Conservation (phyloP, 192 early-diverging fungal species). For the Entrophospora sp. region DNA sequence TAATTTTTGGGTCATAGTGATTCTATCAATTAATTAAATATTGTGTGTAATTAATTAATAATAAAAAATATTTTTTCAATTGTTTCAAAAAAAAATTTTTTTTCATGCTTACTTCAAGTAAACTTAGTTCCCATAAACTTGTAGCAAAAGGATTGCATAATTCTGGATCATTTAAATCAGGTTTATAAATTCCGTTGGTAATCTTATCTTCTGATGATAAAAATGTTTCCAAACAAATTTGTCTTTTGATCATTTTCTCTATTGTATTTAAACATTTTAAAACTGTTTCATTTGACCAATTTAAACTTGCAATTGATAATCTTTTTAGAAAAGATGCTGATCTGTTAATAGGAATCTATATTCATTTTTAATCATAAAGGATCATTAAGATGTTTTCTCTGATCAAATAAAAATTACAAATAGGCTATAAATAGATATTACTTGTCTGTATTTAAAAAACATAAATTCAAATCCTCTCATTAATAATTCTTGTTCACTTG, state of each 20-base stretch:
- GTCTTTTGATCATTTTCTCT: slow-evolving; percentile 49
- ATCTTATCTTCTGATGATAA: slow-evolving; percentile 43
- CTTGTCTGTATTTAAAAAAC: slow-evolving; percentile 68
- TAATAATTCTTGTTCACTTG: slow-evolving; percentile 71
- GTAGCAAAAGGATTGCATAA: slow-evolving; percentile 93
- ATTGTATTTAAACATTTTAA: slow-evolving; percentile 59
- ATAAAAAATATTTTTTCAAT: no score
- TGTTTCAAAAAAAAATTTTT: no score
- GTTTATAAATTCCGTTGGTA: slow-evolving; percentile 69
- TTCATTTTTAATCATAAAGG: not conserved
- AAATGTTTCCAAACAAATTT: slow-evolving; percentile 43
- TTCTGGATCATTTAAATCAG: slow-evolving; percentile 82
- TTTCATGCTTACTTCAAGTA: slow-evolving; percentile 71
- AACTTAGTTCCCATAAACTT: slow-evolving; percentile 76
- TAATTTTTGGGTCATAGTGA: no score
- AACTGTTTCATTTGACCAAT: slow-evolving; percentile 68
- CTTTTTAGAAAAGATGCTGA: slow-evolving; percentile 88
- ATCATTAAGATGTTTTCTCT: not conserved
- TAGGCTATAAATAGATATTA: slow-evolving; percentile 3
- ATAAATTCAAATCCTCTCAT: slow-evolving; percentile 78
- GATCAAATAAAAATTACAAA: not conserved
- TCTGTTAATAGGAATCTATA: slow-evolving; percentile 67
- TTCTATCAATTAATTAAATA: no score
- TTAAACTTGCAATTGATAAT: slow-evolving; percentile 56
- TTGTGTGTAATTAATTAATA: no score